These are phyloP conservation scores for Magnusiomyces paraingens DNA, from an alignment of 1,139 yeast genomes.

Conservation along the genomic window DNA sequence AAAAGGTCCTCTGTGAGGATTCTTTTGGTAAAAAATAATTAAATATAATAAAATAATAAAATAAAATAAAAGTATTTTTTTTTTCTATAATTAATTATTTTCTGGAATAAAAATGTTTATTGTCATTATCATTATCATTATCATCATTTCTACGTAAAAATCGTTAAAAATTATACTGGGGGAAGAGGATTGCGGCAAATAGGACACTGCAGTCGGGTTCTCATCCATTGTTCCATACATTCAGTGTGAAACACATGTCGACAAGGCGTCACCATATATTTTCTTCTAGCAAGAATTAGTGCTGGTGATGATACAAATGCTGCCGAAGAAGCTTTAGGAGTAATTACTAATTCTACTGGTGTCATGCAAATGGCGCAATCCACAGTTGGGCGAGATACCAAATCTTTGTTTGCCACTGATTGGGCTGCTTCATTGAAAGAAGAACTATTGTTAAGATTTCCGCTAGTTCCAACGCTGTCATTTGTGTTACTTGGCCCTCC, in stretches of 20 bases:
- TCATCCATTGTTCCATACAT: constrained; percentile 91
- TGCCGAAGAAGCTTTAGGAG: constrained; percentile 28
- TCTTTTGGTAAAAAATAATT: neutral
- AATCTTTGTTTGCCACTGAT: constrained; percentile 5
- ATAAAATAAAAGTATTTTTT: too few relatives aligned
- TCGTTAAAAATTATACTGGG: constrained; percentile 38
- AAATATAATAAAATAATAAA: neutral
- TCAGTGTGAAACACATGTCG: constrained; percentile 81
- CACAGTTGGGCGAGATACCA: constrained; percentile 21
- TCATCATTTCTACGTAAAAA: too few relatives aligned
- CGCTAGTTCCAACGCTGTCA: too few relatives aligned
- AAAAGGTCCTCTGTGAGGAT: too few relatives aligned
- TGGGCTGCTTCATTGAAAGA: constrained; percentile 15
- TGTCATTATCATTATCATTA: too few relatives aligned
- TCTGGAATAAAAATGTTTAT: too few relatives aligned
- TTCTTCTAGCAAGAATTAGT: constrained; percentile 33
- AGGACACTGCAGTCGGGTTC: constrained; percentile 86
- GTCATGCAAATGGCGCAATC: constrained; percentile 93
- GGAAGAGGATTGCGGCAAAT: constrained; percentile 85
- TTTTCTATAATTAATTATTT: too few relatives aligned
- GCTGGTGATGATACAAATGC: constrained; percentile 30
- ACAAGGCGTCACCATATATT: constrained; percentile 89
- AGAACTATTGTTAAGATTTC: too few relatives aligned
- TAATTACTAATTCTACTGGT: constrained; percentile 56
- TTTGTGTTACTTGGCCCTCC: too few relatives aligned